phyloP scores from a whole-genome alignment of 106 monocot species.

The Gastrodia elata region DNA sequence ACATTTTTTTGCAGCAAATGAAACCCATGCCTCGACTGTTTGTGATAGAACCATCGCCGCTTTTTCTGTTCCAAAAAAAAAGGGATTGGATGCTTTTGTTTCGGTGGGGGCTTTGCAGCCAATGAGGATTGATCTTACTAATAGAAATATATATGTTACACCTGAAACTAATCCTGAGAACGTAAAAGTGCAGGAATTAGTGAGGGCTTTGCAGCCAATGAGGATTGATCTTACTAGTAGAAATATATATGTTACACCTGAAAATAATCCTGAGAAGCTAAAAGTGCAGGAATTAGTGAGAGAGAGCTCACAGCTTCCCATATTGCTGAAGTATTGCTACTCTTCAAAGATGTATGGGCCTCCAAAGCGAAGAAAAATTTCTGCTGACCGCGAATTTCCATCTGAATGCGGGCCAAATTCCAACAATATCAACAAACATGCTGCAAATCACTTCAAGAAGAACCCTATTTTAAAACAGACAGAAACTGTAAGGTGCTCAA shows the following conservation, averaged over 20 bases:
- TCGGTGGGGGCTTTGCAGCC: background rate
- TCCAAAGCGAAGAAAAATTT: constrained; percentile 6
- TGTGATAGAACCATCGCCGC: background rate
- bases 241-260: background rate
- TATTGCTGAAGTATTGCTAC: background rate
- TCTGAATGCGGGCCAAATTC: background rate
- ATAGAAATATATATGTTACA: background rate
- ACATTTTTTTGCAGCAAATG: no score
- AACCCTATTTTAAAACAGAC: background rate
- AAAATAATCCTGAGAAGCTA: background rate
- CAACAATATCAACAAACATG: background rate
- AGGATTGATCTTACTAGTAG: background rate
- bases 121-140: background rate
- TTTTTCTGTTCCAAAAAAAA: background rate
- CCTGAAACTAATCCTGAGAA: background rate
- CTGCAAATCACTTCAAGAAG: background rate
- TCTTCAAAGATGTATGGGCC: background rate
- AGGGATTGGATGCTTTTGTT: background rate
- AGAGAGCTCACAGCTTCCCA: background rate
- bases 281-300: constrained; percentile 2
- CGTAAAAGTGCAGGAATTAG: constrained; percentile 1
- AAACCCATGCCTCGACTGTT: background rate
- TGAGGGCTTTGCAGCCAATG: background rate
- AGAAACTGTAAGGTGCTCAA: background rate
- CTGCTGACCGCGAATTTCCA: constrained; percentile 2